Conservation (phyloP, 257 asterid genomes). For the Orobanche coerulescens region DNA sequence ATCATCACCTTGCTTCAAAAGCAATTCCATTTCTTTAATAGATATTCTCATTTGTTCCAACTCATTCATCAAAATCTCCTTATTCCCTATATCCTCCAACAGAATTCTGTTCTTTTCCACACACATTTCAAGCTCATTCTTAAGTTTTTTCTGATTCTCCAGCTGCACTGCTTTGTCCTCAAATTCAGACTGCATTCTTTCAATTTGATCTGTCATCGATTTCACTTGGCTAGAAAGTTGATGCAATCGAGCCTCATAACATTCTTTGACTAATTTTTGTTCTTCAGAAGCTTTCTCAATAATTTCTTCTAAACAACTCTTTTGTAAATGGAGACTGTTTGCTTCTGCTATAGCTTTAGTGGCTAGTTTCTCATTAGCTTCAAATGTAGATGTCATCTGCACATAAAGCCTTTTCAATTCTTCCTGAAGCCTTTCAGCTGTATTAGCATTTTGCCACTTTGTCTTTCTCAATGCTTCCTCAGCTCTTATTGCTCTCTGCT, state of each 20-base stretch:
- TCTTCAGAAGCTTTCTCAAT: slow-evolving; percentile 56
- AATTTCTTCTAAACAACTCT: slow-evolving; percentile 47
- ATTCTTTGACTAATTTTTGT: slow-evolving; percentile 28
- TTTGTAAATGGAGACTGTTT: slow-evolving; percentile 54
- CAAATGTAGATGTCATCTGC: slow-evolving; percentile 75
- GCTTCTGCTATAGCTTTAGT: slow-evolving; percentile 78
- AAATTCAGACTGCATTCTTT: slow-evolving; percentile 45
- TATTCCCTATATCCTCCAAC: slow-evolving; percentile 33
- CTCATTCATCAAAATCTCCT: slow-evolving; percentile 35
- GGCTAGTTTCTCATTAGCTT: slow-evolving; percentile 79
- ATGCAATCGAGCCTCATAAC: slow-evolving; percentile 42
- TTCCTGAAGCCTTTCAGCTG: slow-evolving; percentile 81
- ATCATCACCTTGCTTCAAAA: slow-evolving; percentile 32
- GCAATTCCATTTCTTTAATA: slow-evolving; percentile 38
- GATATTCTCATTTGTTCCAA: slow-evolving; percentile 39
- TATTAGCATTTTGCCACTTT: slow-evolving; percentile 60
- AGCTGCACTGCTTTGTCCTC: slow-evolving; percentile 34
- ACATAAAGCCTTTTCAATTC: slow-evolving; percentile 67
- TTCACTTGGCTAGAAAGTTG: slow-evolving; percentile 12
- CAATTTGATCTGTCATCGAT: slow-evolving; percentile 31
- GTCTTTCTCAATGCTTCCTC: slow-evolving; percentile 83
- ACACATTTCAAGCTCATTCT: slow-evolving; percentile 38
- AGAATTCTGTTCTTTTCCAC: slow-evolving; percentile 28
- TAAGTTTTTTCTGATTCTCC: slow-evolving; percentile 40
- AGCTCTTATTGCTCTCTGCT: slow-evolving; percentile 80